Conservation (phyloP, 805 yeast species). For the Debaryomyces tyrocola region DNA sequence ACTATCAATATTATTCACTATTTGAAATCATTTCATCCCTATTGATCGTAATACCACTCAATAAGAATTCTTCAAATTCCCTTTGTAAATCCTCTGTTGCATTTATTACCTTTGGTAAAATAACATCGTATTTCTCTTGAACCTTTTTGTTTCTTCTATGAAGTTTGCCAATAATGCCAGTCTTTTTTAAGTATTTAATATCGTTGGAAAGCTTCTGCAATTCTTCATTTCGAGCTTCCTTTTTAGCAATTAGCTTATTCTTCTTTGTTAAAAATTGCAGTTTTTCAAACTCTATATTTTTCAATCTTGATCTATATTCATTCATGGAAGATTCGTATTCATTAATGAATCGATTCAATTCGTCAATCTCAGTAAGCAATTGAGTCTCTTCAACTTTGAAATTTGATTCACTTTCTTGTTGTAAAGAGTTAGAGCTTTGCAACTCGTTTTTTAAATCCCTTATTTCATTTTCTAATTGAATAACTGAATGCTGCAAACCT, state of each 20-base stretch:
- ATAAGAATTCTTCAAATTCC: conserved; percentile 6
- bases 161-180: conserved; percentile 23
- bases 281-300: conserved; percentile 21
- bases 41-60: neutral
- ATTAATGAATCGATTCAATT: conserved; percentile 19
- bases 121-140: conserved; percentile 35
- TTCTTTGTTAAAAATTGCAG: conserved; percentile 20
- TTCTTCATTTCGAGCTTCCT: conserved; percentile 24
- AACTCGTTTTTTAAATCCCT: conserved; percentile 19
- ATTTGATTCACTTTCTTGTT: conserved; percentile 9
- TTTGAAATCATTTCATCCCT: neutral
- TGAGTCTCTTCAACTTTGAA: conserved; percentile 18
- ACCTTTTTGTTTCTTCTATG: conserved; percentile 23
- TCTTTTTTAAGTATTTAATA: conserved; percentile 25
- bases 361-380: conserved; percentile 19
- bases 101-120: conserved; percentile 30
- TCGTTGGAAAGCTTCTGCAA: conserved; percentile 22
- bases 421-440: conserved; percentile 10
- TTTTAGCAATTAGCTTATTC: conserved; percentile 25
- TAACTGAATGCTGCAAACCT: conserved; percentile 39
- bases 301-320: conserved; percentile 19
- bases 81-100: conserved; percentile 21
- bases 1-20: neutral
- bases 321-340: conserved; percentile 24
- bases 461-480: conserved; percentile 39